Evolutionary conservation across 83 land plant genomes (phyloP).

Genomic region (Thuja plicata): DNA sequence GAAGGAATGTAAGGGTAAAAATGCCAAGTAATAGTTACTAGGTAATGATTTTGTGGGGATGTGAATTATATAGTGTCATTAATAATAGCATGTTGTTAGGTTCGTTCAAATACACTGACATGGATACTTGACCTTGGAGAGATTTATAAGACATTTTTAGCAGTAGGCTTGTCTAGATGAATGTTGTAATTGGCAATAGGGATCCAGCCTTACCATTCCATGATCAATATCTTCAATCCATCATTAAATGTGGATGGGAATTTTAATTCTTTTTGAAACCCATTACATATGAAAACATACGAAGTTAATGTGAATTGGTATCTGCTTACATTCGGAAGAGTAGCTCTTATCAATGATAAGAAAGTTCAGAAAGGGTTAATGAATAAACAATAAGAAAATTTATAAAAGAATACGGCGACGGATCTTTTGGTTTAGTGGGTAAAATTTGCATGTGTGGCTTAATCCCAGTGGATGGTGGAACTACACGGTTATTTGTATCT

Average conservation of each 20-base stretch:
- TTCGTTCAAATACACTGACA: background rate
- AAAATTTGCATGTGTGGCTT: background rate
- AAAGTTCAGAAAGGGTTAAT: too few relatives aligned
- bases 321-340: background rate
- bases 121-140: background rate
- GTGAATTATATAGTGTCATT: background rate
- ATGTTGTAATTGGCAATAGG: background rate
- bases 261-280: background rate
- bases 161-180: background rate
- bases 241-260: background rate
- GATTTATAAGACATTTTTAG: background rate
- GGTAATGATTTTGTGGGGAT: background rate
- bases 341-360: background rate
- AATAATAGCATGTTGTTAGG: background rate
- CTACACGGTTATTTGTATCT: background rate
- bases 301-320: background rate
- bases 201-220: background rate
- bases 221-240: background rate
- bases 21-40: too few relatives aligned
- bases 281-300: too few relatives aligned
- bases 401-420: background rate
- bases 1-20: too few relatives aligned
- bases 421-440: background rate
- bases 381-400: background rate
- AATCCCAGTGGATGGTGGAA: background rate